Base-by-base conservation (phyloP, 495 filamentous ascomycete species). In the Diplogelasinospora grovesii region DNA sequence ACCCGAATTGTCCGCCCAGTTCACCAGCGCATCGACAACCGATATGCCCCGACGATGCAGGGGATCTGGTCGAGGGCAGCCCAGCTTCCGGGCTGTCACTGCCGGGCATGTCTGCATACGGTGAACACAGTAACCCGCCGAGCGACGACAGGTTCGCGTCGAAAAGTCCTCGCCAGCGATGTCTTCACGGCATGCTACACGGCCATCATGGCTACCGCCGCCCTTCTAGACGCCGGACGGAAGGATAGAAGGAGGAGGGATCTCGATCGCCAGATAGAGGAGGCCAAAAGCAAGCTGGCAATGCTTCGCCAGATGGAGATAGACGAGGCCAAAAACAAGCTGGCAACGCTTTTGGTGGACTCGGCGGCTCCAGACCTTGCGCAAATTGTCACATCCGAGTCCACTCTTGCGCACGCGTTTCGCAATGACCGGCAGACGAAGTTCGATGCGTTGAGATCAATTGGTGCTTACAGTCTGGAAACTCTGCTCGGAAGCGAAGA, bases 111-210 rank as follows among this genome's bases (percentile, higher is more conserved):
- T 59, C 43, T 78, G 25, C 76, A 75, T 39, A 64, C 66, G 19
- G 61, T 73, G 36, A 68, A 69, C 38, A 66, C 68, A 22, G 11
- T 46, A 10, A 22, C 45, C 16, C 36, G 39, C 6, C 42, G 25
- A 31, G 28, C 45, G 36, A 42, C 43, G 9, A 25, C 22, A 31
- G 26, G 69, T 18, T 68, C 73, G 35, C 60, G 68, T 27, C 68
- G 70, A 21, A 68, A 66, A 49, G 57, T 78, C 36, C 68, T 68
- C 1, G 65, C 69, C 49, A 75, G 70, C 50, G 78, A 83, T 59
- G 64, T 81, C 11, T 79, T 83, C 41, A 87, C 83, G 3, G 75
- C 80, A 9, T 71, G 78, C 45, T 87, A 86, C 51, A 79, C 80
- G 3, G 78, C 80, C 39, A 79, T 87, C 25, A 77, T 86, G 42